Evolutionary conservation across 2,329 filamentous ascomycete species (phyloP), one percentile per base, ranked within the genome.

Genomic region (Fusarium sp.): DNA sequence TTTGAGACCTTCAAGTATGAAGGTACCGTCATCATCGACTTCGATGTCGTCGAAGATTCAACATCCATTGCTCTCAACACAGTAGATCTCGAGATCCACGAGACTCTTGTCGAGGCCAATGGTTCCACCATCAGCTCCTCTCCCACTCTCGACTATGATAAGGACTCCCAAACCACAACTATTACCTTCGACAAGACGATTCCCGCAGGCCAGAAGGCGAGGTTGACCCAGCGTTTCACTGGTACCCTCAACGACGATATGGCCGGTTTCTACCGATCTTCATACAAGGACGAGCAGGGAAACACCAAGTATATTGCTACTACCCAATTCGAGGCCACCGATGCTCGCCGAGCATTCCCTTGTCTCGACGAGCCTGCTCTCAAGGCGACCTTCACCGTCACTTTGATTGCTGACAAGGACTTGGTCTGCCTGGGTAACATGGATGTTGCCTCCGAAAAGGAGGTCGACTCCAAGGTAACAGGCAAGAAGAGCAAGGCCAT

Each of bases 251-350:
- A 97, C 80, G 92, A 97, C 79, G 95, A 96, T 82, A 97, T 98
- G 93, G 94, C 94, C 49, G 95, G 95, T 47, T 98, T 98, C 86
- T 98, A 98, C 82, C 89, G 95, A 61, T 97, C 94, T 2, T 97
- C 93, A 8, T 98, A 95, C 85, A 97, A 96, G 84, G 90, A 89
- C 65, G 82, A 88, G 49, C 89, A 96, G 75, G 95, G 95, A 38
- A 88, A 88, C 63, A 89, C 91, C 61, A 92, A 92, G 71, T 91
- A 94, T 78, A 85, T 98, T 76, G 95, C 94, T 30, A 95, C 94
- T 28, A 93, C 93, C 18, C 95, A 98, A 84, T 97, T 98, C 92
- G 95, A 98, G 83, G 91, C 95, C 38, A 97, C 95, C 15, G 95
- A 98, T 82, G 94, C 93, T 66, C 89, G 95, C 74, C 88, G 94